These are phyloP conservation scores for Boletus subparvulus DNA, from an alignment of 768 basidiomycete species.

Conservation along the genomic window DNA sequence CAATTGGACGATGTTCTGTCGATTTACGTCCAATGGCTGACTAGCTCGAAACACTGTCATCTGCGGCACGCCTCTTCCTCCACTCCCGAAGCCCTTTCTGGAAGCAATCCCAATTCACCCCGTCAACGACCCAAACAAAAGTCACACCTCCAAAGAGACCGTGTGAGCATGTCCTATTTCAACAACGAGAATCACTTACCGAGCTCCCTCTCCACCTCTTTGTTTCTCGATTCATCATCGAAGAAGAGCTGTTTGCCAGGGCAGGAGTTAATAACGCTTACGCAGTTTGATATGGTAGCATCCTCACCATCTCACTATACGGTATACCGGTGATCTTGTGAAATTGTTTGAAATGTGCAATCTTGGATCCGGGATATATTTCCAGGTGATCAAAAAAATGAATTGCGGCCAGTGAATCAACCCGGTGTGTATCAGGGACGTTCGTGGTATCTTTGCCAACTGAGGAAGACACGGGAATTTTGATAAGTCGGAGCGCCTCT, in stretches of 20 bases:
- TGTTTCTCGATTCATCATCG: conserved; percentile 62
- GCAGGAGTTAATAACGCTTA: background rate
- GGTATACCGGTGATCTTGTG: conserved; percentile 74
- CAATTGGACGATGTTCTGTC: background rate
- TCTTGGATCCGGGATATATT: conserved; percentile 81
- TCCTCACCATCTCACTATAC: conserved; percentile 73
- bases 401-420: conserved; percentile 45
- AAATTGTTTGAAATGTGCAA: conserved; percentile 74
- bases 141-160: conserved; percentile 65
- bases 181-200: conserved; percentile 34
- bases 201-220: conserved; percentile 50
- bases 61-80: conserved; percentile 48
- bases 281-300: background rate
- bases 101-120: conserved; percentile 60
- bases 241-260: conserved; percentile 53
- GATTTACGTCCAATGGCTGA: background rate
- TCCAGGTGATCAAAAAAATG: conserved; percentile 69
- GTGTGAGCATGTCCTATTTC: background rate
- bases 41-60: conserved; percentile 10
- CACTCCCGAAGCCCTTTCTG: conserved; percentile 72
- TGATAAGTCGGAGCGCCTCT: conserved; percentile 66
- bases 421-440: conserved; percentile 7
- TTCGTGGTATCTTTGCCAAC: conserved; percentile 26
- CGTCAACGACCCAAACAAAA: conserved; percentile 68
- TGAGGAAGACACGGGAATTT: conserved; percentile 44